phyloP scores from a whole-genome alignment of 2,329 filamentous ascomycete species.

The Pseudogymnoascus sp. region DNA sequence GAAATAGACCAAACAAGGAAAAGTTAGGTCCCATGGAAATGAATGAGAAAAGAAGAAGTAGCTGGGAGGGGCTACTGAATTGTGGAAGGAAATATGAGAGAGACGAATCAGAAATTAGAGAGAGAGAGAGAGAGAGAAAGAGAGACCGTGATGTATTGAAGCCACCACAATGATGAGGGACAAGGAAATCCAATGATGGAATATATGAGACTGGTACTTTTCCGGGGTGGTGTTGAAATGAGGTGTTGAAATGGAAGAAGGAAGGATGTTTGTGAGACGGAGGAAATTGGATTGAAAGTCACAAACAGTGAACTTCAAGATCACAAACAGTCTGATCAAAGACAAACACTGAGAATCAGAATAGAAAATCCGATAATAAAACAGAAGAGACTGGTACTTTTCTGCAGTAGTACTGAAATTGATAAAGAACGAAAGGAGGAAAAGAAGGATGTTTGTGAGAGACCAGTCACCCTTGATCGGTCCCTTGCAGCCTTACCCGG shows the following conservation, averaged over 20 bases:
- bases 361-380: neutral
- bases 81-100: neutral
- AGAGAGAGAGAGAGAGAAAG: neutral
- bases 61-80: neutral
- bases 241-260: neutral
- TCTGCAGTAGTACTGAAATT: neutral
- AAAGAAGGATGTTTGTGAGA: neutral
- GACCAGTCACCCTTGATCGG: neutral
- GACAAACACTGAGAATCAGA: neutral
- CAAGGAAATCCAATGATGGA: neutral
- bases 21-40: neutral
- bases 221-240: neutral
- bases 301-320: neutral
- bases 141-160: neutral
- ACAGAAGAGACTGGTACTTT: neutral
- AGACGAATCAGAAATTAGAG: neutral
- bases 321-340: neutral
- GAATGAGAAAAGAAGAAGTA: neutral
- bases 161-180: neutral
- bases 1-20: neutral
- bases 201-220: neutral
- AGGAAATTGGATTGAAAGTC: neutral
- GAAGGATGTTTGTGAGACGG: neutral
- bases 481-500: conserved; percentile 1
- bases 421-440: neutral